Conservation (phyloP, 768 basidiomycete species). For the Xerocomus brunneocitrinus region DNA sequence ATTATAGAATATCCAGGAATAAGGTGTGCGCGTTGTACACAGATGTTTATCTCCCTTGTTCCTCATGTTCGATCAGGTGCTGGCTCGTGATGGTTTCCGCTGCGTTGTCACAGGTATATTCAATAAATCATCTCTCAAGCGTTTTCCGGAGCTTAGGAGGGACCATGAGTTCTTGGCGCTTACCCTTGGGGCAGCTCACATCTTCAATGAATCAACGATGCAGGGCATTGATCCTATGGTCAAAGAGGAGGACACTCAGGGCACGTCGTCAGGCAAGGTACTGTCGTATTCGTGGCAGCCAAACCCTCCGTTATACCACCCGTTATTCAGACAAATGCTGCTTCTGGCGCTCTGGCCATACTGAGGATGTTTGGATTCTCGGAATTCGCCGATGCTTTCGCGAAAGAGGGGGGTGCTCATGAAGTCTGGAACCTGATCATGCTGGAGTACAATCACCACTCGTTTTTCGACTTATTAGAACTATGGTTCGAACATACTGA, state of each 20-base stretch:
- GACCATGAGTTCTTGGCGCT: no score
- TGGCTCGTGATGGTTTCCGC: neutral
- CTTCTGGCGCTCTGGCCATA: neutral
- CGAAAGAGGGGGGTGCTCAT: neutral
- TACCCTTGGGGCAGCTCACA: neutral
- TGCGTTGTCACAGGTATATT: neutral
- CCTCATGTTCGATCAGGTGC: neutral
- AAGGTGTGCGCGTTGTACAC: neutral
- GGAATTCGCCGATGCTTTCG: neutral
- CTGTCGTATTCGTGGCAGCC: no score
- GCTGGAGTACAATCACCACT: neutral
- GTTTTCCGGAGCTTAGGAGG: neutral
- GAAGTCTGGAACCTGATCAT: neutral
- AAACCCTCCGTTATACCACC: no score
- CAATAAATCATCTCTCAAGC: neutral
- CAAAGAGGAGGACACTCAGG: no score
- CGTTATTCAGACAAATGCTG: no score
- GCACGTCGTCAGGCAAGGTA: no score
- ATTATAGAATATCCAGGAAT: neutral
- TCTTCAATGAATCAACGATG: neutral
- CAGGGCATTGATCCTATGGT: no score
- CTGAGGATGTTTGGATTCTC: neutral
- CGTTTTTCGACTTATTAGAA: neutral
- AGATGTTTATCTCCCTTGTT: neutral
- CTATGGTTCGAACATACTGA: neutral